These are phyloP conservation scores for Rhizopus sp. DNA, from an alignment of 371 early-diverging fungal species.

Conservation along the genomic window DNA sequence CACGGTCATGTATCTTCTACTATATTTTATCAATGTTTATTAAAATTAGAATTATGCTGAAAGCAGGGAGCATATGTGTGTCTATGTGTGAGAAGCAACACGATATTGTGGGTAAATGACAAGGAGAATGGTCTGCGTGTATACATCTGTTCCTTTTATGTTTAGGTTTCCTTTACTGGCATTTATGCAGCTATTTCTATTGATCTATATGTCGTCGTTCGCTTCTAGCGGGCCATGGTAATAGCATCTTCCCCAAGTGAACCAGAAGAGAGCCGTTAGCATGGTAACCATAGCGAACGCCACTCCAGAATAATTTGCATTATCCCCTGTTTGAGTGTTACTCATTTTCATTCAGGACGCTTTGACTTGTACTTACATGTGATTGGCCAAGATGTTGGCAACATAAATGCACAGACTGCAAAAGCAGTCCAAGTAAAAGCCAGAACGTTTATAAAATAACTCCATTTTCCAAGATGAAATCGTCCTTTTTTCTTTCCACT, in stretches of 20 bases:
- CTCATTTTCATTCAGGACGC: background rate
- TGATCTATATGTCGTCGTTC: slow-evolving; percentile 19
- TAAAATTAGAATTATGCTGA: too few species aligned
- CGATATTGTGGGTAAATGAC: background rate
- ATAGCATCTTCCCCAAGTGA: slow-evolving; percentile 27
- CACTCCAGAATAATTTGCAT: slow-evolving; percentile 27
- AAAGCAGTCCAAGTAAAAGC: slow-evolving; percentile 37
- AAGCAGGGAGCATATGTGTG: too few species aligned
- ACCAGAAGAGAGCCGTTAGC: slow-evolving; percentile 23
- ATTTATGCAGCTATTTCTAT: background rate
- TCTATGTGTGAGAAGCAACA: too few species aligned
- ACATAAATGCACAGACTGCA: slow-evolving; percentile 35
- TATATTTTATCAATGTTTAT: too few species aligned
- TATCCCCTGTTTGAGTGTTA: slow-evolving; percentile 11
- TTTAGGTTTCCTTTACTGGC: background rate
- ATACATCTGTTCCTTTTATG: background rate
- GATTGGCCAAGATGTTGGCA: slow-evolving; percentile 46
- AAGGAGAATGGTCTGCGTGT: background rate
- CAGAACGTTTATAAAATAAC: slow-evolving; percentile 23
- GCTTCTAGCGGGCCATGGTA: slow-evolving; percentile 32
- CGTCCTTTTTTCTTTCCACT: slow-evolving; percentile 27
- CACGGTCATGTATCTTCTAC: too few species aligned
- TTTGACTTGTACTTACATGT: slow-evolving; percentile 15
- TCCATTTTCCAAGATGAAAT: slow-evolving; percentile 35
- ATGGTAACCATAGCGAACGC: slow-evolving; percentile 15